phyloP scores from a whole-genome alignment of 805 yeast genomes.

The Ogataea minuta region DNA sequence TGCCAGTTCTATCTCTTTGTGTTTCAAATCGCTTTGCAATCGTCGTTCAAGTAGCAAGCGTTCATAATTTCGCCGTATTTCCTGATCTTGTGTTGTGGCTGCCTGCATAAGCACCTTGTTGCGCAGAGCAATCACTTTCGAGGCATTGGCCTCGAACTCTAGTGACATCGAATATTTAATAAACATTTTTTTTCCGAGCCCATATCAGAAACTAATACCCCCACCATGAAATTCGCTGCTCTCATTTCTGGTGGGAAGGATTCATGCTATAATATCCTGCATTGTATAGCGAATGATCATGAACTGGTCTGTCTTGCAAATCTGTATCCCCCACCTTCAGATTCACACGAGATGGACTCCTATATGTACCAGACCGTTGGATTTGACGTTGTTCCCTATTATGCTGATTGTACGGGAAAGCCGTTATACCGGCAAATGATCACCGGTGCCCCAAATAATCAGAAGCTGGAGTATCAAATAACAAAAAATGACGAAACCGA shows the following conservation, averaged over 20 bases:
- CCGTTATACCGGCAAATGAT: constrained; percentile 77
- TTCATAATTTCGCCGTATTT: constrained; percentile 19
- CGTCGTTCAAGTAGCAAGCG: constrained; percentile 23
- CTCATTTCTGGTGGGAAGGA: constrained; percentile 95
- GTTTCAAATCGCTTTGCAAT: constrained; percentile 17
- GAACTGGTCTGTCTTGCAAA: constrained; percentile 84
- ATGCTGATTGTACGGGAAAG: constrained; percentile 67
- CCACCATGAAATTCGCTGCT: constrained; percentile 83
- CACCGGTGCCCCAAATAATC: constrained; percentile 59
- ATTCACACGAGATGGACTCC: constrained; percentile 76
- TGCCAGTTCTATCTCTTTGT: constrained; percentile 9
- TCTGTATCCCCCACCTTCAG: constrained; percentile 54
- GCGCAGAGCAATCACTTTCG: constrained; percentile 19
- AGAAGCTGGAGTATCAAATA: constrained; percentile 62
- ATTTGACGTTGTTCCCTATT: constrained; percentile 66
- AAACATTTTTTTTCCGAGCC: background rate
- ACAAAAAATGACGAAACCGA: constrained; percentile 85
- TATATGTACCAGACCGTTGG: constrained; percentile 99
- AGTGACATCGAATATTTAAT: constrained; percentile 2
- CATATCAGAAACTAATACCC: background rate
- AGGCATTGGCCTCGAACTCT: constrained; percentile 19
- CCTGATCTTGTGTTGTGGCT: constrained; percentile 24
- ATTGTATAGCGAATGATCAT: constrained; percentile 84
- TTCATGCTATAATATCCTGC: constrained; percentile 84
- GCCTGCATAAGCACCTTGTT: constrained; percentile 22